Conservation (phyloP, 106 monocot species). For the Agapanthus africanus region DNA sequence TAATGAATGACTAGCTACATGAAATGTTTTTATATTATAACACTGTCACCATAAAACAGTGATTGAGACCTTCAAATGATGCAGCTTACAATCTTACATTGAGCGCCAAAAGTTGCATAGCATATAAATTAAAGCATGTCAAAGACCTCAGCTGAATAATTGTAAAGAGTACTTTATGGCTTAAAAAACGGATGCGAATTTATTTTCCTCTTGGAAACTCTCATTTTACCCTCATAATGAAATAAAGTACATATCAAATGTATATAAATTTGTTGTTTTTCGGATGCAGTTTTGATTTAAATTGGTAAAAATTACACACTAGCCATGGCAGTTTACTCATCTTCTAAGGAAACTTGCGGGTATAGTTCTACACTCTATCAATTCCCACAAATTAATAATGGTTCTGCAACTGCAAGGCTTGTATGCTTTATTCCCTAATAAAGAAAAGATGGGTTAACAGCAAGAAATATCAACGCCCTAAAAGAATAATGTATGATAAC, state of each 20-base stretch:
- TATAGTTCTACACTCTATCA: neutral
- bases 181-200: neutral
- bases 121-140: neutral
- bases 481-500: neutral
- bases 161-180: neutral
- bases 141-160: neutral
- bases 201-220: neutral
- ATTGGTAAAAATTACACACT: neutral
- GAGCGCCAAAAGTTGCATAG: neutral
- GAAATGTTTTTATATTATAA: no score
- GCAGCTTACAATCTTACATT: neutral
- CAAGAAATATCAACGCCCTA: neutral
- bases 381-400: neutral
- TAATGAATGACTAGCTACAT: neutral
- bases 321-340: neutral
- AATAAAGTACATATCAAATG: neutral
- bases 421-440: neutral
- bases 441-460: neutral
- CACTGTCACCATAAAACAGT: no score
- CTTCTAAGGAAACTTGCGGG: no score
- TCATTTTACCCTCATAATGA: neutral
- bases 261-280: neutral
- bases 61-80: neutral
- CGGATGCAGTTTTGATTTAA: neutral
- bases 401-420: neutral